These are phyloP conservation scores for Fonsecaea monophora DNA, from an alignment of 2,329 filamentous ascomycete species.

Conservation along the genomic window DNA sequence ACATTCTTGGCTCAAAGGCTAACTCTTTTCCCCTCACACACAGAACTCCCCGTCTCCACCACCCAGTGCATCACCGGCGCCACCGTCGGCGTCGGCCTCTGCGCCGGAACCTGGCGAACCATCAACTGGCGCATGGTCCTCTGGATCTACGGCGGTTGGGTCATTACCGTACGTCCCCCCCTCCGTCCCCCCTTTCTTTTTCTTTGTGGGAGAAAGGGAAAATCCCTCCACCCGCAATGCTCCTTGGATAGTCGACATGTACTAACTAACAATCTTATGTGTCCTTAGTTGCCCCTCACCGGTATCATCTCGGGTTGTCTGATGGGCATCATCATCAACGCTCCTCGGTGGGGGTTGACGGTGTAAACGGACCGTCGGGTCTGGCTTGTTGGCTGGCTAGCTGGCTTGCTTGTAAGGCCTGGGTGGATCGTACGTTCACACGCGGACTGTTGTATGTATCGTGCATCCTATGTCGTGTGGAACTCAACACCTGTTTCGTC, in stretches of 20 bases:
- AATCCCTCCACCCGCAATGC: too few species aligned
- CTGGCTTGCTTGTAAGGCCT: too few species aligned
- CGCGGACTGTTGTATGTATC: too few species aligned
- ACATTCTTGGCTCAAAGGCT: neutral
- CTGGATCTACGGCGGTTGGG: conserved; percentile 71
- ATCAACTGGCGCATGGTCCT: conserved; percentile 77
- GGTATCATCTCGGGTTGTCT: conserved; percentile 61
- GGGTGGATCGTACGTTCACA: too few species aligned
- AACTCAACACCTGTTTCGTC: too few species aligned
- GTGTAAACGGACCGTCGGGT: neutral
- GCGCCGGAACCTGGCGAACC: conserved; percentile 72
- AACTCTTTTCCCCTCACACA: neutral
- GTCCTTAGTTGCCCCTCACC: conserved; percentile 60
- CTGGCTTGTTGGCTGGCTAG: too few species aligned
- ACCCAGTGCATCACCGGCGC: conserved; percentile 84
- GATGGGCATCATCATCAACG: conserved; percentile 64
- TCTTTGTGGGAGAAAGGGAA: too few species aligned
- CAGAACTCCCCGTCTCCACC: conserved; percentile 71
- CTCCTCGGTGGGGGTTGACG: conserved; percentile 57
- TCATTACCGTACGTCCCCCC: conserved; percentile 54
- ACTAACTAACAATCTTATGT: too few species aligned
- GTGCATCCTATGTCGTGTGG: too few species aligned
- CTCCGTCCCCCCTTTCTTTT: too few species aligned
- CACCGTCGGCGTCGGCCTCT: conserved; percentile 57
- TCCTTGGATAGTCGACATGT: too few species aligned